phyloP scores from a whole-genome alignment of 352 stramenopile genomes.

The Phytopythium boreale region DNA sequence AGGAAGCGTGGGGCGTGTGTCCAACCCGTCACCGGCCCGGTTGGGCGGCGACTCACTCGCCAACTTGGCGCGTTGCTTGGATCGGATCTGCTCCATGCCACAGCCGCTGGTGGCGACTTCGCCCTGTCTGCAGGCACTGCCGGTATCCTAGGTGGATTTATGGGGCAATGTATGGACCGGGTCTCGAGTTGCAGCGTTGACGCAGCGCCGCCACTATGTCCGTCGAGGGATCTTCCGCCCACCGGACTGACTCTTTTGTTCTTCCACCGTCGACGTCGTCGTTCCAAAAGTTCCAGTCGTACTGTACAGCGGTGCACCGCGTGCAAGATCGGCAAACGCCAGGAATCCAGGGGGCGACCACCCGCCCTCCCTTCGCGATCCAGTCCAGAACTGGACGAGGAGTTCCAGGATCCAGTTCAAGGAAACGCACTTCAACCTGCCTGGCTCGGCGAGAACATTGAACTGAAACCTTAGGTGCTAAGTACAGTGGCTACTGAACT shows the following conservation, averaged over 20 bases:
- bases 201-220: not conserved
- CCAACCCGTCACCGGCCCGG: not conserved
- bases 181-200: constrained; percentile 2
- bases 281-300: too few species aligned
- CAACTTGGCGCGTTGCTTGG: not conserved
- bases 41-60: not conserved
- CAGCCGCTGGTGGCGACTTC: not conserved
- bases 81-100: not conserved
- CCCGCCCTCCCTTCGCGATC: not conserved
- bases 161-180: not conserved
- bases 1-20: not conserved
- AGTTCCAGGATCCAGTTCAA: not conserved
- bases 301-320: not conserved
- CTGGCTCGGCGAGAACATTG: too few species aligned
- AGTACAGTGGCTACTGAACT: not conserved
- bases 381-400: not conserved
- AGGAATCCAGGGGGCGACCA: not conserved
- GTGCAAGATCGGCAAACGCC: not conserved
- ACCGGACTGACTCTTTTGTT: constrained; percentile 6
- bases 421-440: not conserved
- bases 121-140: not conserved
- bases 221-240: constrained; percentile 8
- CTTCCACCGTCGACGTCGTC: not conserved
- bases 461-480: not conserved
- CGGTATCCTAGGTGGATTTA: not conserved